A percentile compares a stretch with the other conserved stretches of the same genome.
These are phyloP conservation scores for Henckelia pumila DNA, from an alignment of 257 asterid species.

Conservation along the genomic window DNA sequence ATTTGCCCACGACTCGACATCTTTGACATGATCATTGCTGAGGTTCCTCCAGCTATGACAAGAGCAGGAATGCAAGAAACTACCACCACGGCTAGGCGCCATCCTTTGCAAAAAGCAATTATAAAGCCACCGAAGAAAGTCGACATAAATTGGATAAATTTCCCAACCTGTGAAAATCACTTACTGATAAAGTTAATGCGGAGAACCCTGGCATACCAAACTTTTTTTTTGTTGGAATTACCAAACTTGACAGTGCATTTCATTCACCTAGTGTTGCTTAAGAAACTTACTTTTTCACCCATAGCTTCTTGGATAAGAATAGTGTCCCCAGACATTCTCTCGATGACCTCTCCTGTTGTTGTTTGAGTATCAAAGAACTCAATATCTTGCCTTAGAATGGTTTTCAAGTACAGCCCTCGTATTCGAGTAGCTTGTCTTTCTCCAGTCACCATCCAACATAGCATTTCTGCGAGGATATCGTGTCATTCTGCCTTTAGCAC, in stretches of 20 bases:
- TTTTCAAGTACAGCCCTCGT: slow-evolving; percentile 50
- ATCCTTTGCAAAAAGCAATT: slow-evolving; percentile 49
- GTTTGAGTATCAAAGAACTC: slow-evolving; percentile 67
- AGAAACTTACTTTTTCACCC: slow-evolving; percentile 61
- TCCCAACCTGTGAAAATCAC: slow-evolving; percentile 41
- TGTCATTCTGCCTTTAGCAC: neutral
- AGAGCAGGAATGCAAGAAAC: slow-evolving; percentile 42
- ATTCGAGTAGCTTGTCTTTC: slow-evolving; percentile 63
- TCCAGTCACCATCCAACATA: slow-evolving; percentile 70
- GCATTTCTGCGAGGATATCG: slow-evolving; percentile 40
- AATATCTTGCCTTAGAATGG: slow-evolving; percentile 60
- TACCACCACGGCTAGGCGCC: slow-evolving; percentile 44
- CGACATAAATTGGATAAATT: slow-evolving; percentile 40
- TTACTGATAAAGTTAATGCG: neutral
- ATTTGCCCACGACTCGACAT: slow-evolving; percentile 51
- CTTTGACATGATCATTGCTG: slow-evolving; percentile 41
- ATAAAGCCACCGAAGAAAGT: slow-evolving; percentile 45
- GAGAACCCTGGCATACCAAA: no score
- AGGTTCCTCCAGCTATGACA: slow-evolving; percentile 38
- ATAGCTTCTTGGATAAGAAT: slow-evolving; percentile 81
- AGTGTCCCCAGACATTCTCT: slow-evolving; percentile 64
- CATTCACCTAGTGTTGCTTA: neutral
- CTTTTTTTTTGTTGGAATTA: no score
- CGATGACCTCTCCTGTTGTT: slow-evolving; percentile 59
- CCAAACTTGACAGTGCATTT: neutral